These are phyloP conservation scores for Colletotrichum gigasporum DNA, from an alignment of 2,329 filamentous ascomycete species.

Conservation along the genomic window DNA sequence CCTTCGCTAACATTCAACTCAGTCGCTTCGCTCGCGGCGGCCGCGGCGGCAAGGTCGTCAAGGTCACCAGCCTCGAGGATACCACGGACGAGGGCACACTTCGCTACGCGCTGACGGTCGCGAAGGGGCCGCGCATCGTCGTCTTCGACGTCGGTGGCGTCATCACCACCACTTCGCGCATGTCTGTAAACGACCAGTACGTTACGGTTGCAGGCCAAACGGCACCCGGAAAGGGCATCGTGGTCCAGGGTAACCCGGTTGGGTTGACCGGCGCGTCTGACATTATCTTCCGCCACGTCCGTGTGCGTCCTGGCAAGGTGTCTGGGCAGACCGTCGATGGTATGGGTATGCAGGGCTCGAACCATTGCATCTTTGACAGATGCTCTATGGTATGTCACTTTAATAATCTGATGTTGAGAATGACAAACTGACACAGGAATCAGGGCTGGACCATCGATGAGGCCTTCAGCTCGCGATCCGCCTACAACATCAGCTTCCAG, in stretches of 20 bases:
- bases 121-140: slow-evolving; percentile 52
- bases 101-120: slow-evolving; percentile 48
- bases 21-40: slow-evolving; percentile 45
- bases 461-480: slow-evolving; percentile 43
- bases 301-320: slow-evolving; percentile 41
- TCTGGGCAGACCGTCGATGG: slow-evolving; percentile 43
- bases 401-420: no score
- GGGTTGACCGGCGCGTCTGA: slow-evolving; percentile 43
- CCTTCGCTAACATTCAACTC: not conserved
- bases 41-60: slow-evolving; percentile 45
- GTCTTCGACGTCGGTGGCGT: slow-evolving; percentile 58
- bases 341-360: slow-evolving; percentile 46
- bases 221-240: slow-evolving; percentile 54
- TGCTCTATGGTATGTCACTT: slow-evolving; percentile 38
- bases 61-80: slow-evolving; percentile 47
- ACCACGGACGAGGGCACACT: slow-evolving; percentile 42
- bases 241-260: slow-evolving; percentile 41
- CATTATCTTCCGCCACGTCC: slow-evolving; percentile 37
- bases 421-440: not conserved
- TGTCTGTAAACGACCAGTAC: slow-evolving; percentile 54
- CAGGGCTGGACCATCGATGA: slow-evolving; percentile 46
- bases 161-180: slow-evolving; percentile 54
- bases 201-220: slow-evolving; percentile 58
- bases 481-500: slow-evolving; percentile 46
- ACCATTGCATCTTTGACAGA: slow-evolving; percentile 44